phyloP scores from a whole-genome alignment of 805 yeast species.

The Peterozyma xylosa region DNA sequence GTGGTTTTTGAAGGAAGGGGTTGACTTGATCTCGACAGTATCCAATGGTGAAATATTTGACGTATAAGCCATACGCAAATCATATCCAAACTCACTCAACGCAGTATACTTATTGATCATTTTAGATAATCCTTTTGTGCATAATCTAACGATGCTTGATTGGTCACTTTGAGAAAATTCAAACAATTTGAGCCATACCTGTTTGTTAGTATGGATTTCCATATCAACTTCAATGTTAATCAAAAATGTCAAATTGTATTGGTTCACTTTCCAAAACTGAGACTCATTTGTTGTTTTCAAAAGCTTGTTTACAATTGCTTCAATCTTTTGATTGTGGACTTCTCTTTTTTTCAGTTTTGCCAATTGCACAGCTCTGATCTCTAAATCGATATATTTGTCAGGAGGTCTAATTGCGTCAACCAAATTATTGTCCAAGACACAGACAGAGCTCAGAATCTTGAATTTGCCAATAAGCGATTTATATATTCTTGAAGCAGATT shows the following conservation, averaged over 20 bases:
- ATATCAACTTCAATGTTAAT: slow-evolving; percentile 44
- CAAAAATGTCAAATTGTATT: slow-evolving; percentile 26
- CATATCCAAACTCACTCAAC: slow-evolving; percentile 39
- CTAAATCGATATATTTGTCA: slow-evolving; percentile 47
- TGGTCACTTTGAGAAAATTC: slow-evolving; percentile 51
- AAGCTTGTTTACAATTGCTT: slow-evolving; percentile 10
- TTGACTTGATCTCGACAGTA: slow-evolving; percentile 35
- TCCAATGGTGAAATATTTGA: slow-evolving; percentile 26
- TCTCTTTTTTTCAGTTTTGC: slow-evolving; percentile 57
- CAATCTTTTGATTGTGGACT: slow-evolving; percentile 30
- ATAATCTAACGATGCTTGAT: slow-evolving; percentile 56
- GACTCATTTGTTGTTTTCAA: background rate
- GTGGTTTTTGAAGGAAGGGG: slow-evolving; percentile 17
- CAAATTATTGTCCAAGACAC: slow-evolving; percentile 38
- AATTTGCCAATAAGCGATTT: slow-evolving; percentile 29
- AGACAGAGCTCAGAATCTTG: slow-evolving; percentile 42
- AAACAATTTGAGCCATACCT: slow-evolving; percentile 35
- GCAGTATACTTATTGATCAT: slow-evolving; percentile 37
- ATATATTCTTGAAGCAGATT: slow-evolving; percentile 46
- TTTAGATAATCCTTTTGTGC: slow-evolving; percentile 53
- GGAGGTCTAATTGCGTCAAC: slow-evolving; percentile 52
- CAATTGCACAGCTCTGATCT: slow-evolving; percentile 48
- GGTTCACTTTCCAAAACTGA: slow-evolving; percentile 29
- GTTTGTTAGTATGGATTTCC: slow-evolving; percentile 36
- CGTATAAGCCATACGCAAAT: slow-evolving; percentile 34